Percentiles rank a stretch among this genome's conserved stretches.
Evolutionary conservation across 768 basidiomycete genomes (phyloP).

Genomic region (Russula brevipes): DNA sequence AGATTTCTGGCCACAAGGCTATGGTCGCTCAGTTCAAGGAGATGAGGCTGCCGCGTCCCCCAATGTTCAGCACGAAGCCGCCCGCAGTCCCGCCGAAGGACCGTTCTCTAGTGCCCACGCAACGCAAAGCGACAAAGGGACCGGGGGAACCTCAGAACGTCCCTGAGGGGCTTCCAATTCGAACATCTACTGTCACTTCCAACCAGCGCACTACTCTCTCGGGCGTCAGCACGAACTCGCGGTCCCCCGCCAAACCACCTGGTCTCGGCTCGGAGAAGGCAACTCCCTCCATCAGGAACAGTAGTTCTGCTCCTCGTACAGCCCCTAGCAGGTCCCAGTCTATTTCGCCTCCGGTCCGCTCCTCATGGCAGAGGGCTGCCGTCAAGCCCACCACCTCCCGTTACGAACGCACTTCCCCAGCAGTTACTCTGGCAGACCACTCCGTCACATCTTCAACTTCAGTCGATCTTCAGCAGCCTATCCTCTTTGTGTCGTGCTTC

Average conservation of each 20-base stretch:
- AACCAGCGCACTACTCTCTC: not conserved
- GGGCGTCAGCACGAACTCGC: not conserved
- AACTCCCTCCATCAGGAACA: not conserved
- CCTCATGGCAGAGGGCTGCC: not conserved
- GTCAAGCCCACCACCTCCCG: not conserved
- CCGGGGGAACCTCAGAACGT: not conserved
- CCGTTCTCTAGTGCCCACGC: not conserved
- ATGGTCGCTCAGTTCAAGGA: conserved; percentile 19
- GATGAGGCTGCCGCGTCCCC: conserved; percentile 6
- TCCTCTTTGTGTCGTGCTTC: conserved; percentile 11
- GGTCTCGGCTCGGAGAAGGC: not conserved
- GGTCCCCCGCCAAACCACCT: not conserved
- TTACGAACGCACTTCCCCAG: not conserved
- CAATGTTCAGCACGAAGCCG: conserved; percentile 6
- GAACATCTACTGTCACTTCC: not conserved
- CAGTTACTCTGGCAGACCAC: not conserved
- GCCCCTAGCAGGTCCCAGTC: not conserved
- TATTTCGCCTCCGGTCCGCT: not conserved
- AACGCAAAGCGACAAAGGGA: conserved; percentile 3
- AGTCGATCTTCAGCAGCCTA: not conserved
- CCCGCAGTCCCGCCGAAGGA: not conserved
- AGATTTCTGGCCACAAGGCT: conserved; percentile 13
- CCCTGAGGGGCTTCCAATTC: not conserved
- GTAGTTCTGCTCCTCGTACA: not conserved
- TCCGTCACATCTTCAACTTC: not conserved